Evolutionary conservation across 331 rosid species (phyloP), one percentile per base, ranked within the genome.

Genomic region (Cydonia oblonga): DNA sequence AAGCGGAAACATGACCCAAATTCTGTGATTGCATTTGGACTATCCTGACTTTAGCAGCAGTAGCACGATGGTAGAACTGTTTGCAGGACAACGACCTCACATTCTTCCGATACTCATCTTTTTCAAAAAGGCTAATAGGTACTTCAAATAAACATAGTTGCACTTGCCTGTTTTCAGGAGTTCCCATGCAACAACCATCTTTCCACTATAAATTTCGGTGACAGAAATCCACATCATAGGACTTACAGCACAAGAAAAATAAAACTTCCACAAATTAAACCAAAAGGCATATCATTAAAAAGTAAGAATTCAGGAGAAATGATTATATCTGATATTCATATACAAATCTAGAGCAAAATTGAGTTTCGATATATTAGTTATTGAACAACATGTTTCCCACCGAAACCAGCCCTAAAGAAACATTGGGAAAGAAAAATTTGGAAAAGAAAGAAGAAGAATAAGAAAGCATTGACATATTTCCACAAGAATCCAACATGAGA

Each of bases 11-110:
- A 78, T 82, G 90, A 66, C 84, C 93, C 5, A 86, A 79, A 77
- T 89, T 97, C 84, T 90, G 98, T 75, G 90, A 78, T 72, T 90
- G 97, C 89, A 93, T 82, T 67, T 93, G 96, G 40, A 93, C 82
- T 1, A 91, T 95, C 75, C 96, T 83, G 23, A 91, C 96, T 79
- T 93, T 93, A 0, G 96, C 79, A 0, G 88, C 86, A 0, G 87
- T 82, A 56, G 91, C 96, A 0, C 98, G 83, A 35, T 89, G 91
- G 70, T 91, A 86, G 78, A 90, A 93, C 68, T 93, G 96, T 71
- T 93, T 96, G 44, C 96, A 76, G 0, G 97, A 93, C 77, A 93
- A 72, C 62, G 75, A 79, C 86, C 98, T 86, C 75, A 93, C 92
- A 78, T 73, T 86, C 86, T 90, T 88, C 78, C 83, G 19, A 82